Conservation (phyloP, 257 asterid species). For the Rehmannia glutinosa region DNA sequence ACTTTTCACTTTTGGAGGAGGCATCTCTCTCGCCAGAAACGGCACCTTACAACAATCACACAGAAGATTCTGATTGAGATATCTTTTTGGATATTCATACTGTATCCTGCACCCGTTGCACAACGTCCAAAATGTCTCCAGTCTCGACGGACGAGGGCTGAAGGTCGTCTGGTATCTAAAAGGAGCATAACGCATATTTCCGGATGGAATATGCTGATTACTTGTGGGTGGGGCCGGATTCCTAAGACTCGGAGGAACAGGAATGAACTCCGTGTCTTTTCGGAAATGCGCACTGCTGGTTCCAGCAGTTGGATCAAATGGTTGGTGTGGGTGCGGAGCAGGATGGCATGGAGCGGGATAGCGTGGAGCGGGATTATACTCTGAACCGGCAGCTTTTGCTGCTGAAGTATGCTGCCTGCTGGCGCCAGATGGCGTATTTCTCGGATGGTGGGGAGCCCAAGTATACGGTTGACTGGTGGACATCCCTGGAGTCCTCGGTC, state of each 20-base stretch:
- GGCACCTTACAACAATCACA: constrained; percentile 46
- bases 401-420: neutral
- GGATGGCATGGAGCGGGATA: too few species aligned
- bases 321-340: too few species aligned
- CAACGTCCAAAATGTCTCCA: constrained; percentile 53
- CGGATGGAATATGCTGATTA: neutral
- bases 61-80: constrained; percentile 37
- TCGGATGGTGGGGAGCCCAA: too few species aligned
- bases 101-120: constrained; percentile 42
- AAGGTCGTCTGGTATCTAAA: constrained; percentile 15
- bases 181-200: constrained; percentile 10
- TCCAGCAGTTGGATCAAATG: too few species aligned
- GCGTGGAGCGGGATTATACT: neutral
- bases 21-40: constrained; percentile 43
- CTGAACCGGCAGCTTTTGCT: neutral
- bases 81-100: constrained; percentile 27
- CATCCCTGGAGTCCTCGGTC: constrained; percentile 13
- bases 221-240: neutral
- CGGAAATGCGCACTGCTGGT: too few species aligned
- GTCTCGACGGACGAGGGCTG: constrained; percentile 15
- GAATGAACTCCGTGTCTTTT: too few species aligned
- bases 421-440: neutral
- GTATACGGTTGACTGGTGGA: constrained; percentile 12
- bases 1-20: neutral
- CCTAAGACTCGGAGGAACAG: too few species aligned